Conservation (phyloP, 2,329 filamentous ascomycete genomes). For the Trichoderma gracile region DNA sequence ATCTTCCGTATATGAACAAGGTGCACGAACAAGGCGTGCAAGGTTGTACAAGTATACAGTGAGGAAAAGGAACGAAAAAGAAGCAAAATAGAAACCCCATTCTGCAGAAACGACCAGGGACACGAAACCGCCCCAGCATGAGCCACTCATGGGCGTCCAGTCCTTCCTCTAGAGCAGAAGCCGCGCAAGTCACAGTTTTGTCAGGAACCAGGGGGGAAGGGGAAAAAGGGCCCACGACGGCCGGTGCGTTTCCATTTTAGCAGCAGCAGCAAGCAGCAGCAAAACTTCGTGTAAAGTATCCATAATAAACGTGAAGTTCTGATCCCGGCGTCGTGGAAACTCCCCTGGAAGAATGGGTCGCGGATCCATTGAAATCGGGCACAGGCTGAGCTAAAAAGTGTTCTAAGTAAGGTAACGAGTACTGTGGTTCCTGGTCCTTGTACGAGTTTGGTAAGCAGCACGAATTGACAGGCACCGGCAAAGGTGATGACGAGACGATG, state of each 20-base stretch:
- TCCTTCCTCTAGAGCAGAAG: no score
- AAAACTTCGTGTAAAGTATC: no score
- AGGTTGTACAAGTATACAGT: no score
- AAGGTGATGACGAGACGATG: no score
- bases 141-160: background rate
- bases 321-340: constrained; percentile 18
- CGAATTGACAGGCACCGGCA: constrained; percentile 7
- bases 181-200: background rate
- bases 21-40: background rate
- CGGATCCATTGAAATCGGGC: constrained; percentile 13
- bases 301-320: no score
- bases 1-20: background rate
- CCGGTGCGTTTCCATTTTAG: constrained; percentile 5
- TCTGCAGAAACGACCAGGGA: background rate
- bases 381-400: background rate
- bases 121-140: constrained; percentile 7
- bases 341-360: constrained; percentile 8
- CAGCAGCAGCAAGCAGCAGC: background rate
- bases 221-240: background rate
- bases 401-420: no score
- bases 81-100: background rate
- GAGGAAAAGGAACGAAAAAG: background rate
- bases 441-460: no score
- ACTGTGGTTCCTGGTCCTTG: no score
- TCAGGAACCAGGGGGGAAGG: background rate